Percentiles rank a stretch among this genome's conserved stretches.
Conservation (phyloP, 164 flowering plant species). For the Nelumbo lutea region DNA sequence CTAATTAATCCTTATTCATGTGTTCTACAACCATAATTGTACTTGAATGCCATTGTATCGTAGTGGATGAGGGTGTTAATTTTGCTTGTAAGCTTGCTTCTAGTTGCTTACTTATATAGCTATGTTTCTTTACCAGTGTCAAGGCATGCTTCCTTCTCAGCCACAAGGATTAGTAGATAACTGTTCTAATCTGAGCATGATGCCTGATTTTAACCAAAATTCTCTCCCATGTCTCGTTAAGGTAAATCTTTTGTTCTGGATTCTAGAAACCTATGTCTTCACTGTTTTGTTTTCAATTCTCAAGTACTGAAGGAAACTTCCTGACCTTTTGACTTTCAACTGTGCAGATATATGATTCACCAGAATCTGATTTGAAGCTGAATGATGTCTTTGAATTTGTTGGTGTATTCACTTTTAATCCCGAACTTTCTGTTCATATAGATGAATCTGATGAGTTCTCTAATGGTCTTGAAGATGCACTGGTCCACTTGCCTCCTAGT, state of each 20-base stretch:
- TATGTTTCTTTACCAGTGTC: conserved; percentile 33
- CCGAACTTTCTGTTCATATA: conserved; percentile 33
- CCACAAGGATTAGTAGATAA: conserved; percentile 19
- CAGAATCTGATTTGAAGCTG: conserved; percentile 73
- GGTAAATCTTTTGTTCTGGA: conserved; percentile 32
- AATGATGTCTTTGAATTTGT: conserved; percentile 91
- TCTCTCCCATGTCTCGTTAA: conserved; percentile 70
- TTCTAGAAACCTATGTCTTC: background rate
- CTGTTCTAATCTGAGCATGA: conserved; percentile 9
- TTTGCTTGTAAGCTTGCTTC: background rate
- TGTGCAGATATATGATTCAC: conserved; percentile 74
- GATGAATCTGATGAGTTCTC: conserved; percentile 36
- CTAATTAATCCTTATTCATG: too few species aligned
- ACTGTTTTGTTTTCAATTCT: background rate
- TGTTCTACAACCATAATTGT: too few species aligned
- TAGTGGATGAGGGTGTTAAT: background rate
- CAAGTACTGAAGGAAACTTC: background rate
- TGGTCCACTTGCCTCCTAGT: conserved; percentile 43
- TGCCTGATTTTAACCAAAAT: conserved; percentile 24
- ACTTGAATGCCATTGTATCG: background rate
- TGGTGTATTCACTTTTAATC: conserved; percentile 74
- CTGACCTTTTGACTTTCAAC: background rate
- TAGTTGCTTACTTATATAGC: background rate
- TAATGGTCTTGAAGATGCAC: conserved; percentile 44
- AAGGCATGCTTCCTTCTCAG: conserved; percentile 27